These are phyloP conservation scores for Neoboletus magnificus DNA, from an alignment of 768 basidiomycete species.

Conservation along the genomic window DNA sequence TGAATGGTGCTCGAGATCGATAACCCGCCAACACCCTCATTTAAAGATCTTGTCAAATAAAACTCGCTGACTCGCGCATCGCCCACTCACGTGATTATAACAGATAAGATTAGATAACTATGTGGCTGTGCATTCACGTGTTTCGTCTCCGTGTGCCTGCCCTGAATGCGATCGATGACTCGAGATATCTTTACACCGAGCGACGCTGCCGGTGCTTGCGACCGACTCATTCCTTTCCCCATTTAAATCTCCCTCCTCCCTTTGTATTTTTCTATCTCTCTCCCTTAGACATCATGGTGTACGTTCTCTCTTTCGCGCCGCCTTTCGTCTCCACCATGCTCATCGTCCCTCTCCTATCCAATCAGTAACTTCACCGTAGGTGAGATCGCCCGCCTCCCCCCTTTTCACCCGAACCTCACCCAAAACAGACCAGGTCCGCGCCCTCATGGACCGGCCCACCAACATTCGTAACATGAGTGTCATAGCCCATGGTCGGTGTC, in stretches of 20 bases:
- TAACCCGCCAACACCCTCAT: conserved; percentile 13
- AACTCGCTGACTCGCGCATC: conserved; percentile 13
- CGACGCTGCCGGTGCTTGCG: conserved; percentile 29
- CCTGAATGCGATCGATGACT: conserved; percentile 49
- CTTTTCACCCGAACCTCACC: conserved; percentile 1
- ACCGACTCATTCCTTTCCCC: conserved; percentile 4
- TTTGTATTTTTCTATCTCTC: conserved; percentile 30
- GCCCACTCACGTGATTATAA: conserved; percentile 5
- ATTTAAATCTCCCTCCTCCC: conserved; percentile 2
- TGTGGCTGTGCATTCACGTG: conserved; percentile 11
- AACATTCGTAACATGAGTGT: conserved; percentile 97
- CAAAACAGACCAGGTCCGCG: conserved; percentile 74
- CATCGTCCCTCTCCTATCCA: conserved; percentile 25
- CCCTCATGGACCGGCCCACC: conserved; percentile 84
- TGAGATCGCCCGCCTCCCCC: conserved; percentile 36
- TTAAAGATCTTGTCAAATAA: background rate
- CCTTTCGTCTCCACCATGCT: conserved; percentile 19
- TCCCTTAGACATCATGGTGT: conserved; percentile 76
- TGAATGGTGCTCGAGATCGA: conserved; percentile 21
- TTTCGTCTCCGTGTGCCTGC: conserved; percentile 28
- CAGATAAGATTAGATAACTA: conserved; percentile 21
- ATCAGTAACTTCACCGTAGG: conserved; percentile 87
- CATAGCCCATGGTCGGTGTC: conserved; percentile 76
- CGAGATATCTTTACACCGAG: conserved; percentile 15
- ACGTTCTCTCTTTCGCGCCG: conserved; percentile 39